Conservation (phyloP, 192 early-diverging fungal genomes). For the Funneliformis geosporum region DNA sequence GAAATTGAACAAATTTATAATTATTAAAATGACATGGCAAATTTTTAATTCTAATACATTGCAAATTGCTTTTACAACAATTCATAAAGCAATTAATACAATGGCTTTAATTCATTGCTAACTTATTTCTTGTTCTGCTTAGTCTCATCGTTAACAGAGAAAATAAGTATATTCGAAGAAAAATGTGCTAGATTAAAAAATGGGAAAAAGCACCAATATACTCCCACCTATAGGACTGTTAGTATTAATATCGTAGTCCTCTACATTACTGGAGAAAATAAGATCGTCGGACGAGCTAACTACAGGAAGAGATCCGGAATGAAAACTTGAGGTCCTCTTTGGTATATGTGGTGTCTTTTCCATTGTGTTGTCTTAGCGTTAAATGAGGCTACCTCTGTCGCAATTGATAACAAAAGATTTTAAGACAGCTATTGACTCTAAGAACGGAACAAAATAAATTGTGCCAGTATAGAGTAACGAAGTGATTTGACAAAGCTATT, state of each 20-base stretch:
- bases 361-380: background rate
- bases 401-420: background rate
- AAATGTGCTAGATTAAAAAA: background rate
- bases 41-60: background rate
- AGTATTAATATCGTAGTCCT: conserved; percentile 27
- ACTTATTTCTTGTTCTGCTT: too few species aligned
- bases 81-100: background rate
- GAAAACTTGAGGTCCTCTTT: background rate
- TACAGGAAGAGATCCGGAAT: background rate
- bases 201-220: background rate
- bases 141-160: too few species aligned
- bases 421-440: background rate
- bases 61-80: background rate
- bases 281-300: background rate
- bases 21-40: background rate
- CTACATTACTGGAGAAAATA: conserved; percentile 23
- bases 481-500: background rate
- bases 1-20: background rate
- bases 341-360: conserved; percentile 9
- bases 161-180: too few species aligned
- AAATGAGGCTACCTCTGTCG: background rate
- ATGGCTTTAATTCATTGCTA: too few species aligned
- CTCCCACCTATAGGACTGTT: conserved; percentile 25
- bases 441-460: background rate
- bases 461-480: background rate